Evolutionary conservation across 805 yeast genomes (phyloP).

Genomic region (Candida morakotiae): DNA sequence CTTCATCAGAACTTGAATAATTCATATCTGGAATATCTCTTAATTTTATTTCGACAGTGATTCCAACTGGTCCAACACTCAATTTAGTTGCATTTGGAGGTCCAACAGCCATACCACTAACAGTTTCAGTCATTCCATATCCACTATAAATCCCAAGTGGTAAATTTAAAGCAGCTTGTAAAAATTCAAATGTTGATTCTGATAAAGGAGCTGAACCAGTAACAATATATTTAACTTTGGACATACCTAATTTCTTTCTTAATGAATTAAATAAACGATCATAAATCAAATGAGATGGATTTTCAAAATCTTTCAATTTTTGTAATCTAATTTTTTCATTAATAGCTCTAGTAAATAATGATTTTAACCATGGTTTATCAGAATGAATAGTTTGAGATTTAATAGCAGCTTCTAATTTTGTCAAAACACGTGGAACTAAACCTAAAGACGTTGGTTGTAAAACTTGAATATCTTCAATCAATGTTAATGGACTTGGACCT

Average conservation of each 20-base stretch:
- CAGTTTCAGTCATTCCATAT: constrained; percentile 61
- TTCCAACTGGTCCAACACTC: constrained; percentile 28
- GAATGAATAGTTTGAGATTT: constrained; percentile 41
- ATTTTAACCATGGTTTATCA: constrained; percentile 22
- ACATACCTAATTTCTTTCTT: constrained; percentile 30
- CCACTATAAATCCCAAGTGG: constrained; percentile 52
- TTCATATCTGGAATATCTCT: constrained; percentile 62
- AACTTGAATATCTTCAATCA: constrained; percentile 56
- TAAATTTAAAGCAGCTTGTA: constrained; percentile 54
- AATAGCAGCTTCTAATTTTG: constrained; percentile 57
- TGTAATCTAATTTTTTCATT: constrained; percentile 25
- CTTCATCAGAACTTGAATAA: constrained; percentile 29
- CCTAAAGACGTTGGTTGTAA: constrained; percentile 51
- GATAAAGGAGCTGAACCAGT: constrained; percentile 69
- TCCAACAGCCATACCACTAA: constrained; percentile 53
- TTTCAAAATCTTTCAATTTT: constrained; percentile 45
- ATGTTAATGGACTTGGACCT: constrained; percentile 26
- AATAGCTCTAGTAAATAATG: constrained; percentile 22
- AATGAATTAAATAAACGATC: constrained; percentile 26
- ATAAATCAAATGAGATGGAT: constrained; percentile 24
- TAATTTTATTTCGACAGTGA: constrained; percentile 48
- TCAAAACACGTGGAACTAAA: constrained; percentile 63
- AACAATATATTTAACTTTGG: constrained; percentile 20
- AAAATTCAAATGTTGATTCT: constrained; percentile 52
- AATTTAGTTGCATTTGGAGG: constrained; percentile 26